phyloP scores from a whole-genome alignment of 352 stramenopile genomes.

The Phytophthora nicotianae region DNA sequence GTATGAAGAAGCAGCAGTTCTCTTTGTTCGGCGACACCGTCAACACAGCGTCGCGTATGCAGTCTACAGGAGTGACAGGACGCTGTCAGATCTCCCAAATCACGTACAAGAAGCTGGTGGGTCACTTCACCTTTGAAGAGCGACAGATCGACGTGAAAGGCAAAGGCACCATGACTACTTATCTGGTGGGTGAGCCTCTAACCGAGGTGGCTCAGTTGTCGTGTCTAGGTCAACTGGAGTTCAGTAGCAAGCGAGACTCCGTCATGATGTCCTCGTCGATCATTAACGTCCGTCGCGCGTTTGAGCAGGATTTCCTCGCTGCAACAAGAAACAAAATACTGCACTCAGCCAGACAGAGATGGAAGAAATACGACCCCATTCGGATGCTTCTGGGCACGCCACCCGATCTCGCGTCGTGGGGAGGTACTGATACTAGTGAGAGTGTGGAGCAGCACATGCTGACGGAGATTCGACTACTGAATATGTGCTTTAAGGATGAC shows the following conservation, averaged over 20 bases:
- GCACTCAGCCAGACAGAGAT: conserved; percentile 53
- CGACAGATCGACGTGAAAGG: conserved; percentile 87
- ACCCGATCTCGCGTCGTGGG: conserved; percentile 42
- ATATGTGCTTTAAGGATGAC: conserved; percentile 67
- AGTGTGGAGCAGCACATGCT: conserved; percentile 71
- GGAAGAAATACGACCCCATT: conserved; percentile 65
- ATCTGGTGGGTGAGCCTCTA: conserved; percentile 76
- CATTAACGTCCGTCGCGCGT: conserved; percentile 40
- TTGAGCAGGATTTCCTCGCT: conserved; percentile 62
- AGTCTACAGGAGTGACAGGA: conserved; percentile 84
- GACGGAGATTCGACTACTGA: conserved; percentile 57
- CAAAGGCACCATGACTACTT: conserved; percentile 86
- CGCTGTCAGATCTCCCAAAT: conserved; percentile 83
- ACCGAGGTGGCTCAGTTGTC: conserved; percentile 67
- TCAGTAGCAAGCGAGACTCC: conserved; percentile 68
- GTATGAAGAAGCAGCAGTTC: conserved; percentile 93
- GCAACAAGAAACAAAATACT: conserved; percentile 58
- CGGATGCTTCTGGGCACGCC: conserved; percentile 59
- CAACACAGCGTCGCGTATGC: conserved; percentile 90
- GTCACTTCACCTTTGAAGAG: conserved; percentile 81
- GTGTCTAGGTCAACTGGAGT: conserved; percentile 64
- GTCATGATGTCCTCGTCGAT: conserved; percentile 50
- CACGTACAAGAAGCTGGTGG: conserved; percentile 81
- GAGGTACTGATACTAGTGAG: conserved; percentile 40
- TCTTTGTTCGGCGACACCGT: conserved; percentile 94